Conservation (phyloP, 371 early-diverging fungal species). For the Dichotomocladium elegans region DNA sequence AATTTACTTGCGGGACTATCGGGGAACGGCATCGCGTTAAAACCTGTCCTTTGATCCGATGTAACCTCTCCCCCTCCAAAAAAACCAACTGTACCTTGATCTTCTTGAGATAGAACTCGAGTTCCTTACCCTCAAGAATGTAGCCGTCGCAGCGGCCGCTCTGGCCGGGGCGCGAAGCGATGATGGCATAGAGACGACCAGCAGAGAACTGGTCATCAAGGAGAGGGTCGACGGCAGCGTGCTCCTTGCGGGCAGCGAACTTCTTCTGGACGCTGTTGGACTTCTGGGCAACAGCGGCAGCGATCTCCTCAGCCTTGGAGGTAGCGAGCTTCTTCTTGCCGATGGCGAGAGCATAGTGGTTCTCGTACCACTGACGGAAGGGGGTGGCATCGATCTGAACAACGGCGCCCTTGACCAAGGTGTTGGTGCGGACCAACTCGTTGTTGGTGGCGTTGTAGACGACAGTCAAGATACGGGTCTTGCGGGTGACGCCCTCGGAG, state of each 20-base stretch:
- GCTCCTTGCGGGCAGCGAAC: slow-evolving; percentile 78
- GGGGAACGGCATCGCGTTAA: neutral
- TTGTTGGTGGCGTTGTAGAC: slow-evolving; percentile 99
- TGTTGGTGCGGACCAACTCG: slow-evolving; percentile 99
- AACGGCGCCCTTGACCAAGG: slow-evolving; percentile 98
- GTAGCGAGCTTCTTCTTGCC: slow-evolving; percentile 84
- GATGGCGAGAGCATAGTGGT: slow-evolving; percentile 87
- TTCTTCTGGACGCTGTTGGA: slow-evolving; percentile 91
- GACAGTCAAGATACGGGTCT: slow-evolving; percentile 96
- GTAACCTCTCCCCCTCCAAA: neutral
- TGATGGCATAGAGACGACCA: slow-evolving; percentile 89
- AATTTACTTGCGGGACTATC: slow-evolving; percentile 13
- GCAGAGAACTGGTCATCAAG: slow-evolving; percentile 94
- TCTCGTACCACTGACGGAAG: slow-evolving; percentile 98
- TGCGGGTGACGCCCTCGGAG: slow-evolving; percentile 91
- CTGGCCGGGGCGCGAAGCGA: slow-evolving; percentile 99
- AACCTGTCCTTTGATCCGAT: neutral
- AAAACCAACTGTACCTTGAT: slow-evolving; percentile 57
- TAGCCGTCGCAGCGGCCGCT: slow-evolving; percentile 98
- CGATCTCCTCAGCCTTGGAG: slow-evolving; percentile 48
- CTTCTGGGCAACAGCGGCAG: slow-evolving; percentile 74
- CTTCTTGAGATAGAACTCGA: slow-evolving; percentile 94
- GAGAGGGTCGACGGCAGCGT: slow-evolving; percentile 81
- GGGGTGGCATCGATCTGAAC: slow-evolving; percentile 99
- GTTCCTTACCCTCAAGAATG: slow-evolving; percentile 99